These are phyloP conservation scores for Cyclotella baltica DNA, from an alignment of 108 stramenopile species.

Conservation along the genomic window DNA sequence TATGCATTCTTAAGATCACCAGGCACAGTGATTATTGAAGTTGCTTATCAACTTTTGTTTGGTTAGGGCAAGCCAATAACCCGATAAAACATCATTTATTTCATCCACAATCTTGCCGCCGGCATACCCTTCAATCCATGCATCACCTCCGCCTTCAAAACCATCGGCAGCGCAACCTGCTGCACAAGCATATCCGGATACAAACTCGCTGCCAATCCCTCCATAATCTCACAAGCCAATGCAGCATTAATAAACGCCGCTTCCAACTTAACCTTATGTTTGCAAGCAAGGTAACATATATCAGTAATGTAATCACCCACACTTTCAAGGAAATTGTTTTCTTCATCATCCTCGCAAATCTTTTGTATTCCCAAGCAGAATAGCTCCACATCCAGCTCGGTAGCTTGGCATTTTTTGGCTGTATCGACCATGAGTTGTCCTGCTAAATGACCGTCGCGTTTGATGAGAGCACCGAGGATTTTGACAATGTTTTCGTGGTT, in stretches of 20 bases:
- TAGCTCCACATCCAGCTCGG: conserved; percentile 68
- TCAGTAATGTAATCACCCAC: conserved; percentile 89
- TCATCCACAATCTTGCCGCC: conserved; percentile 28
- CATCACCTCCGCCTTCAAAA: conserved; percentile 88
- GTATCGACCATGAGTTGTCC: conserved; percentile 89
- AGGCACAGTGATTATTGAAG: no score
- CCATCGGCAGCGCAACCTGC: conserved; percentile 77
- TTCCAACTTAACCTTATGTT: conserved; percentile 42
- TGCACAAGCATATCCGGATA: conserved; percentile 81
- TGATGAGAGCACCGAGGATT: conserved; percentile 87
- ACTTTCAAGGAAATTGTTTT: conserved; percentile 88
- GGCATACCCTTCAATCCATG: conserved; percentile 68
- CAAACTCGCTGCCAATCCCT: conserved; percentile 78
- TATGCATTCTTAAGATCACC: no score
- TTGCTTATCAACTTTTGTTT: no score
- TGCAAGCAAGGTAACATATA: conserved; percentile 88
- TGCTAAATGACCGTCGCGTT: conserved; percentile 78
- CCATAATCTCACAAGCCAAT: conserved; percentile 90
- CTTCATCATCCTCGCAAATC: conserved; percentile 69
- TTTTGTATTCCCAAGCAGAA: conserved; percentile 86
- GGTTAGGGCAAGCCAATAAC: no score
- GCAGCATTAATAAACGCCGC: conserved; percentile 84
- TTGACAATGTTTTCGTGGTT: conserved; percentile 87
- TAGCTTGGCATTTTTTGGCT: conserved; percentile 74
- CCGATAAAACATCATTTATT: not conserved